Base-by-base conservation (phyloP, 495 filamentous ascomycete species). In the Penicillium lagena region DNA sequence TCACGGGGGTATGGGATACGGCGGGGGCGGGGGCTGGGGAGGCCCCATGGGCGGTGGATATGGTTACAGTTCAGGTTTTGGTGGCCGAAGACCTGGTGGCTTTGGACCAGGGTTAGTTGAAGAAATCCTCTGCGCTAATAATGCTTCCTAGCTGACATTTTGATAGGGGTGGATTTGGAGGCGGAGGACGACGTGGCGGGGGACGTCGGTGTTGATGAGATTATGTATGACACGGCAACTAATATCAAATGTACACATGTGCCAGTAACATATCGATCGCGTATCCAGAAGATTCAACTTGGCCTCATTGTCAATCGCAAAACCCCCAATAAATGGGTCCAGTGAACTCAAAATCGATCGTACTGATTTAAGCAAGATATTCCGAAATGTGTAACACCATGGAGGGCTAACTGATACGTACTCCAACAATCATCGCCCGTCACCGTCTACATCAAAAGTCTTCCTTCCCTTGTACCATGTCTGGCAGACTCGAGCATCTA, bases 401-500 rank as follows among this genome's bases (percentile, higher is more conserved):
- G 22, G 22, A 22, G 22, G 2, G 22, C 22, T 22, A 22, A 22
- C 22, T 22, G 4, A 22, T 22, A 22, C 22, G 6, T 22, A 22
- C 22, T 22, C 22, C 22, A 4, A 22, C 3, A 22, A 22, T 22
- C 6, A 22, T 3, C 22, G 22, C 22, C 22, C 22, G 6, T 34
- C 9, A 1, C 0, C 7, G 9, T 37, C 29, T 27, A 17, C 39
- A 28, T 48, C 44, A 45, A 65, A 81, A 6, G 79, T 72, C 45
- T 63, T 75, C 30, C 42, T 58, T 13, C 78, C 78, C 12, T 58
- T 59, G 43, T 68, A 72, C 76, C 77, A 82, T 3, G 78, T 81
- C 59, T 81, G 66, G 17, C 42, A 44, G 4, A 80, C 60, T 31
- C 42, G 64, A 12, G 76, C 76, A n/a, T 76, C 56, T 37, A 79